Base-by-base conservation (phyloP, 768 basidiomycete species). In the Pisolithus marmoratus region DNA sequence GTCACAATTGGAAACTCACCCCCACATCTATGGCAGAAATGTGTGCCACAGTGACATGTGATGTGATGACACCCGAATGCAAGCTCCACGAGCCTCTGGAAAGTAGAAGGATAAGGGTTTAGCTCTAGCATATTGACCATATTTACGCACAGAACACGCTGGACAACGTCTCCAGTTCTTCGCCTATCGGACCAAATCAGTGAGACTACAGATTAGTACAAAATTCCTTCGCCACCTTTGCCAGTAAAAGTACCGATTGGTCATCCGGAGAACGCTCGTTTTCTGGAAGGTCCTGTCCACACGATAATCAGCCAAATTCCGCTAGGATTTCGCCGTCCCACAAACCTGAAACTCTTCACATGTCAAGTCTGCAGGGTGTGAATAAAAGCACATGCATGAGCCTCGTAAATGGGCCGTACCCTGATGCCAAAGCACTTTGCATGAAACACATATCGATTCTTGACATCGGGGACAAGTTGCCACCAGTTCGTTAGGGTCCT, bases 11-110 rank as follows among this genome's bases (percentile, higher is more conserved):
- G 23, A 19, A 2, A 60, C 69, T 48, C 38, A 72, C 72, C 63
- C n/a, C 69, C 71, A 48, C 71, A 72, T 55, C 66, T 68, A 59
- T 70, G 73, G 55, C 74, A 74, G 54, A 75, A 75, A 51, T 74
- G 63, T 23, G 67, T 67, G 15, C 68, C 65, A 59, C 72, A 74
- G 38, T 66, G 55, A 58, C 72, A 75, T 2, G 67, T 72, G 60
- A 74, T 72, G 54, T 75, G 72, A 58, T 71, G 71, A 54, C 72
- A 74, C 0, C 72, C 74, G 45, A 31, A 37, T 1, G 56, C 38
- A 19, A 70, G 59, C 52, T 70, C 68, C 48, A 70, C 64, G 36
- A 70, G 58, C 55, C 58, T 62, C 29, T 51, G 46, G n/a, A 46
- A 14, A 38, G n/a, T 20, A 20, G n/a, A 14, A 34, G 34, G 34